Base-by-base conservation (phyloP, 2,329 filamentous ascomycete genomes). In the Passalora sequoiae region DNA sequence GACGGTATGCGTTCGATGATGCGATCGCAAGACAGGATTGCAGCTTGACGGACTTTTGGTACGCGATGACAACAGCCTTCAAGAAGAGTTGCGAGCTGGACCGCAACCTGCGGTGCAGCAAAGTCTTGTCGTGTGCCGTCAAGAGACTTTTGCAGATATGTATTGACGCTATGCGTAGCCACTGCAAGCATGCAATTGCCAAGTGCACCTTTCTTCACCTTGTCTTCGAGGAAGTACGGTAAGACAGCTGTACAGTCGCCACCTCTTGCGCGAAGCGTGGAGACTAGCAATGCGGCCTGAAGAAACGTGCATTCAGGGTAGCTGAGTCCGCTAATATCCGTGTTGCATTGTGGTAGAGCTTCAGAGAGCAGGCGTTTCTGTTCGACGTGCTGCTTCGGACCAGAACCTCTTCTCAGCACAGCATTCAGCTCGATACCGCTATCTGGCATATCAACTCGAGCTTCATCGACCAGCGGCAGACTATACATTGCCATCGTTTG, bases 381-480 rank as follows among this genome's bases (percentile, higher is more conserved):
- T 50, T 84, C 78, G 2, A 80, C 68, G 42, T 88, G 82, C 49
- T 89, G 81, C 21, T 91, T 85, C 4, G 82, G 78, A 51, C 81
- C 87, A 72, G 88, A 86, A 13, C 89, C 91, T 48, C 92, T 80
- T 47, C 91, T 82, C 38, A 99, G 73, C 13, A 97, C 85, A 1
- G 89, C 94, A 60, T 98, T 97, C 29, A 98, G 77, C 60, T 98
- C 92, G 43, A 99, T 91, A 54, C 97, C 92, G 62, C 89, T 96
- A 65, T 98, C 92, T 7, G 92, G 77, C 60, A 94, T 83, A 56
- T 95, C 89, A 21, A 87, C 84, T 46, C 89, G 81, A 61, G 94
- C 86, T 60, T 95, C 88, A 2, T 89, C 81, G 22, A 98, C 84
- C 42, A 98, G 69, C 0, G 92, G 86, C 20, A 86, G 83, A 9